Base-by-base conservation (phyloP, 305 asterid genomes). In the Fraxinus greggii region DNA sequence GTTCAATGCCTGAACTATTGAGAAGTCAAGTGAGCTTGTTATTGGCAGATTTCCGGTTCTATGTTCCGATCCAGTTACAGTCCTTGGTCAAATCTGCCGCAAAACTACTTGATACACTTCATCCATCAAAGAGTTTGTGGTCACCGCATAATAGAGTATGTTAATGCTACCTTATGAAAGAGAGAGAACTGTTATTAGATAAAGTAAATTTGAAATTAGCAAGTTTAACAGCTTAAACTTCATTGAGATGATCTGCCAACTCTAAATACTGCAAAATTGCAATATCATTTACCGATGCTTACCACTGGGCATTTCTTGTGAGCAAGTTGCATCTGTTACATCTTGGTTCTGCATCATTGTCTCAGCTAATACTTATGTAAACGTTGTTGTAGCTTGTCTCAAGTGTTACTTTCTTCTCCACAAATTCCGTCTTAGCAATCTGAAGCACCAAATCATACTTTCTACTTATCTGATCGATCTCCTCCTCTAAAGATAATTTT, bases 381-480 rank as follows among this genome's bases (percentile, higher is more conserved):
- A 86, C 73, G 48, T 38, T 83, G 78, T 78, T 78, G 87, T 74
- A 85, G 84, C 84, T 59, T 12, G 82, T 75, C 33, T 90, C 92
- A 12, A 86, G 83, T 79, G 45, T 81, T 32, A 76, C 1, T 54
- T 13, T 83, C 86, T 88, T 87, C 81, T 86, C 69, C 67, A 63
- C 65, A 12, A 83, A 82, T 54, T 87, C 83, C 77, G 4, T 48
- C 75, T 88, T 92, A 42, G 90, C 89, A 45, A 86, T 77, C 74
- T 83, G 83, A 80, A 90, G 88, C 81, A 86, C 54, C 78, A 31
- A 2, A 67, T 88, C 90, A 67, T 89, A 93, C 90, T 90, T 91
- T 82, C 88, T 90, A 7, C 45, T 79, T 56, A 90, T 76, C 87
- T 81, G 79, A 48, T 76, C 87, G 29, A 90, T 76, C 86, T 90